phyloP scores from a whole-genome alignment of 169 alveolate species.

The Plasmodium fragile region DNA sequence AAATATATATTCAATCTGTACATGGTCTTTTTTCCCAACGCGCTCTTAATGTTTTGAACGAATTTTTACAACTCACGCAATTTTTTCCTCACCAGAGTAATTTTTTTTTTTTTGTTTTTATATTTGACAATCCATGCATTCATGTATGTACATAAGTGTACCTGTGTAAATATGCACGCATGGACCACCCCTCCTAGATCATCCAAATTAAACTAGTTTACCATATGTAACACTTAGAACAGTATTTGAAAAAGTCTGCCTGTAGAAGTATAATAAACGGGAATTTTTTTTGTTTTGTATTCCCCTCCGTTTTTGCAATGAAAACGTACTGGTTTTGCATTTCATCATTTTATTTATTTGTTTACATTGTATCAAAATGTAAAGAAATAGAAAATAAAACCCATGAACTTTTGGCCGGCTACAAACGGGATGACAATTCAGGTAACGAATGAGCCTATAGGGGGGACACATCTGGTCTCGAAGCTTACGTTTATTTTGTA shows the following conservation, averaged over 20 bases:
- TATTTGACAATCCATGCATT: background rate
- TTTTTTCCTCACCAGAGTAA: background rate
- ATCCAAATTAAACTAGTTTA: background rate
- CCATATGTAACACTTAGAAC: slow-evolving; percentile 22
- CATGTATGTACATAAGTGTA: background rate
- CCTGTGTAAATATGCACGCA: background rate
- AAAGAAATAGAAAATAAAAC: slow-evolving; percentile 38
- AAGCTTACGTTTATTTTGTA: background rate
- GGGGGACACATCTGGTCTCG: background rate
- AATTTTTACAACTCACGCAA: background rate
- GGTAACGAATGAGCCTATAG: slow-evolving; percentile 16
- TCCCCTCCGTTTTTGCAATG: slow-evolving; percentile 49
- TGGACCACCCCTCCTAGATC: background rate
- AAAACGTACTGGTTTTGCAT: slow-evolving; percentile 53
- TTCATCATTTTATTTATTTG: slow-evolving; percentile 12
- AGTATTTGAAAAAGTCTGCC: slow-evolving; percentile 16
- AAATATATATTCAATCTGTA: background rate
- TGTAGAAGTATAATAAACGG: slow-evolving; percentile 18
- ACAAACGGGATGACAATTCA: background rate
- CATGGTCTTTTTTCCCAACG: background rate
- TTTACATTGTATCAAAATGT: slow-evolving; percentile 35
- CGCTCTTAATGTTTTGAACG: slow-evolving; percentile 12
- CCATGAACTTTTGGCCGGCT: background rate
- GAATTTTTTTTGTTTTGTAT: background rate
- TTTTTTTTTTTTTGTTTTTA: slow-evolving; percentile 2